Base-by-base conservation (phyloP, 208 protist species). In the Trypanosomatidae sp. region DNA sequence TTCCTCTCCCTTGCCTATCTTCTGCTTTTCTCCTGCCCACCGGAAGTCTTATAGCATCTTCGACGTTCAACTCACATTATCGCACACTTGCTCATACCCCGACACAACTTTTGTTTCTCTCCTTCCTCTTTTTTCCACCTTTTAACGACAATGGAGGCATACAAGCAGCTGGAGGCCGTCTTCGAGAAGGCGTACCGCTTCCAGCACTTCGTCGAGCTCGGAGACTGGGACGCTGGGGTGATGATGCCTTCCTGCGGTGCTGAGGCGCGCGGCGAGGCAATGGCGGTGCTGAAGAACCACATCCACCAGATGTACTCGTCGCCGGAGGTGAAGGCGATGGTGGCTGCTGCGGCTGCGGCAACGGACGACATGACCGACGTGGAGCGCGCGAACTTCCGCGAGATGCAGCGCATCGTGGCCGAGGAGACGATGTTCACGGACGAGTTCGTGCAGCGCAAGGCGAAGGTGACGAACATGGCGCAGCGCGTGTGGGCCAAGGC, bases 201-300 rank as follows among this genome's bases (percentile, higher is more conserved):
- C 39, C 62, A 53, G 49, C 80, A 88, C 73, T 90, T 59, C 22
- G 33, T 78, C 0, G 72, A 56, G 8, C 62, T 95, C 9, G 82
- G 74, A 0, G 39, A 62, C 0, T 95, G 91, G 90, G 93, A 96
- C 64, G 62, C 82, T n/a, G 49, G 80, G 0, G 80, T 1, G 80
- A 10, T 83, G 13, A 83, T 88, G 93, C 90, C 91, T 1, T 72
- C 77, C 6, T 89, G 91, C 56, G 87, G 83, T 39, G 62, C 77
- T 15, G 82, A 80, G n/a, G 76, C 80, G 3, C 79, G 90, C 47
- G 80, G 83, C 43, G 79, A 89, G 44, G 87, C 91, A 10, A 81
- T 91, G 69, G 80, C 83, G 0, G 79, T 85, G 64, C 77, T 85
- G 64, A 62, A 78, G 36, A 69, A 75, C n/a, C 66, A 83, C 64